Evolutionary conservation across 768 basidiomycete genomes (phyloP), one percentile per base, ranked within the genome.

Genomic region (Tricholoma matsutake): DNA sequence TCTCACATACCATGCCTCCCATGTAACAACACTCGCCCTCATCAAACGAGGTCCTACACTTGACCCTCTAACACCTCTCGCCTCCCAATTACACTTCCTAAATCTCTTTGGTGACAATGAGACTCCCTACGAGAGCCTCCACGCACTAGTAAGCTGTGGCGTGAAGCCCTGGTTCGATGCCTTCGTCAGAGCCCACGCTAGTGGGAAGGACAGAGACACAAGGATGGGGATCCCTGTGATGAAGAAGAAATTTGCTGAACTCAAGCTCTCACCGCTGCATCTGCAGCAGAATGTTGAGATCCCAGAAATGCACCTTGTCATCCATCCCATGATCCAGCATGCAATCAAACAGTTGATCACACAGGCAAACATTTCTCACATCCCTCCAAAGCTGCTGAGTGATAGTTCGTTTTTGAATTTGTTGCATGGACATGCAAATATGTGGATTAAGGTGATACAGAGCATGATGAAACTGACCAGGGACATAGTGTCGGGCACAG

Each of bases 241-340:
- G 51, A 98, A 98, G 85, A 96, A 96, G 81, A 98, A 98, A 76
- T 98, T 98, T 70, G 96, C 97, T 6, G 96, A 99, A 69, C 87
- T 98, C 56, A 96, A 99, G 73, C 76, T 98, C 10, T 95, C 94
- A 2, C 78, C 98, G 14, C 79, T 98, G 1, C 97, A 99, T 71
- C 82, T 98, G 4, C 96, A 98, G 71, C 97, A 98, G 74, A 98
- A 99, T 67, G 96, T 98, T 63, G 96, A 98, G 78, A 98, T 98
- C 57, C 97, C 97, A 1, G 94, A 98, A 74, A 96, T 94, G 3
- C 89, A 94, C 67, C 86, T 98, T 29, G 80, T 92, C 64, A 91
- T 98, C 56, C 96, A 98, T 69, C 94, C 94, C 37, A 81, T 84
- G 63, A 92, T 99, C 62, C 88, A 93, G n/a, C n/a, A 62, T 81